Conservation (phyloP, 2,329 filamentous ascomycete species). For the Hortaea sp. region DNA sequence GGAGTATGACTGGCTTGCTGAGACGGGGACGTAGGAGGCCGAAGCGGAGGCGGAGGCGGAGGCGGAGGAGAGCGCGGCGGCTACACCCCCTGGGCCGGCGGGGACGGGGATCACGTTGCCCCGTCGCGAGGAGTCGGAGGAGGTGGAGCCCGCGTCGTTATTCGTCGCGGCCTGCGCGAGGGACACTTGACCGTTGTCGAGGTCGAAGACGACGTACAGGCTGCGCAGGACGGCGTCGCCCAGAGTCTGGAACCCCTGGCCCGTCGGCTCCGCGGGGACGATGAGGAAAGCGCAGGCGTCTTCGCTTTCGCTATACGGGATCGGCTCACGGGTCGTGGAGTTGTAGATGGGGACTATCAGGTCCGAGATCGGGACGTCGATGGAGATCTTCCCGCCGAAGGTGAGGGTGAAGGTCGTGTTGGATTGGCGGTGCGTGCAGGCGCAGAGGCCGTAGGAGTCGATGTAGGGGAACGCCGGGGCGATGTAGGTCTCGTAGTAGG, state of each 20-base stretch:
- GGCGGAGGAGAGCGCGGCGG: constrained; percentile 12
- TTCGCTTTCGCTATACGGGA: constrained; percentile 8
- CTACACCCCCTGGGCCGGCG: constrained; percentile 18
- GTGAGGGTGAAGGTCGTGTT: constrained; percentile 13
- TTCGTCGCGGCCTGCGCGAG: constrained; percentile 23
- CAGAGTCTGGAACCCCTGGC: constrained; percentile 13
- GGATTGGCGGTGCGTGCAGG: constrained; percentile 17
- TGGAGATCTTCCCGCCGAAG: constrained; percentile 18
- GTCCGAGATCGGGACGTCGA: constrained; percentile 18
- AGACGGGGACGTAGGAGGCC: constrained; percentile 3
- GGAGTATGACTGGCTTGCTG: constrained; percentile 7
- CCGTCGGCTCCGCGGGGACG: constrained; percentile 6
- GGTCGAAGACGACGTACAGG: constrained; percentile 28
- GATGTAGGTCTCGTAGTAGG: constrained; percentile 16
- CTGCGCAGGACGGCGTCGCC: constrained; percentile 23
- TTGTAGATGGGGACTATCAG: constrained; percentile 23
- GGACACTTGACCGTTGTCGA: constrained; percentile 25
- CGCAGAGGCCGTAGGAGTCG: constrained; percentile 8
- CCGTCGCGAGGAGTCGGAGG: constrained; percentile 3
- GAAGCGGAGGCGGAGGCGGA: constrained; percentile 4
- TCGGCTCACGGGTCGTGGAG: constrained; percentile 12
- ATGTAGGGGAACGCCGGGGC: constrained; percentile 14
- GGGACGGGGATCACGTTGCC: constrained; percentile 17
- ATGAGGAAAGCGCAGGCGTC: constrained; percentile 21
- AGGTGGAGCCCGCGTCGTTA: neutral